Evolutionary conservation across 805 yeast species (phyloP).

Genomic region (Candida rishiriensis): DNA sequence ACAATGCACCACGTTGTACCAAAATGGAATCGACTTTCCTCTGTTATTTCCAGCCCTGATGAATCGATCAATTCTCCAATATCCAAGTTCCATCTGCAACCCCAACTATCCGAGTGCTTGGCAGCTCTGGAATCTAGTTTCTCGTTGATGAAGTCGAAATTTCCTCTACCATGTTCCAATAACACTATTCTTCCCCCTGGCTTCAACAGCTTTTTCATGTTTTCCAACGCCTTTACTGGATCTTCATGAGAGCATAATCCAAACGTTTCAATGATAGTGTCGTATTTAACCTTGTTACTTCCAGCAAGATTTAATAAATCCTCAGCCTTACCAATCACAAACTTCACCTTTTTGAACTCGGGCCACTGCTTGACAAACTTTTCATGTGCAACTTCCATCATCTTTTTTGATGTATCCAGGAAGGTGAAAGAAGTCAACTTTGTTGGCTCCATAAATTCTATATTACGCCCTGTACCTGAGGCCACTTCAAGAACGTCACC

Average conservation of each 20-base stretch:
- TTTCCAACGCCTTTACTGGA: slow-evolving; percentile 76
- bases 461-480: slow-evolving; percentile 94
- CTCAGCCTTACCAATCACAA: slow-evolving; percentile 88
- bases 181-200: slow-evolving; percentile 89
- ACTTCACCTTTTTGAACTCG: slow-evolving; percentile 66
- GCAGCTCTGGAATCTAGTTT: slow-evolving; percentile 80
- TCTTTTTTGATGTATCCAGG: slow-evolving; percentile 75
- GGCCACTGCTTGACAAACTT: slow-evolving; percentile 72
- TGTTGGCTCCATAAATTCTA: slow-evolving; percentile 63
- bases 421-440: slow-evolving; percentile 71
- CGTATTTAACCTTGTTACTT: slow-evolving; percentile 54
- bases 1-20: slow-evolving; percentile 90
- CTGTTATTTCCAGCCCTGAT: slow-evolving; percentile 78
- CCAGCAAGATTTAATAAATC: slow-evolving; percentile 52
- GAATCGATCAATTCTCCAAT: slow-evolving; percentile 81
- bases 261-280: slow-evolving; percentile 89
- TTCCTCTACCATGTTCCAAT: slow-evolving; percentile 90
- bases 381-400: slow-evolving; percentile 76
- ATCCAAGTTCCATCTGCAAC: slow-evolving; percentile 96
- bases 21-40: slow-evolving; percentile 75
- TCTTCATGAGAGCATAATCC: slow-evolving; percentile 96
- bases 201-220: slow-evolving; percentile 66
- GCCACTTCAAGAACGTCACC: slow-evolving; percentile 96
- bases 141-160: slow-evolving; percentile 70
- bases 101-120: slow-evolving; percentile 85